Conservation (phyloP, 805 yeast species). For the Yamadazyma sp. region DNA sequence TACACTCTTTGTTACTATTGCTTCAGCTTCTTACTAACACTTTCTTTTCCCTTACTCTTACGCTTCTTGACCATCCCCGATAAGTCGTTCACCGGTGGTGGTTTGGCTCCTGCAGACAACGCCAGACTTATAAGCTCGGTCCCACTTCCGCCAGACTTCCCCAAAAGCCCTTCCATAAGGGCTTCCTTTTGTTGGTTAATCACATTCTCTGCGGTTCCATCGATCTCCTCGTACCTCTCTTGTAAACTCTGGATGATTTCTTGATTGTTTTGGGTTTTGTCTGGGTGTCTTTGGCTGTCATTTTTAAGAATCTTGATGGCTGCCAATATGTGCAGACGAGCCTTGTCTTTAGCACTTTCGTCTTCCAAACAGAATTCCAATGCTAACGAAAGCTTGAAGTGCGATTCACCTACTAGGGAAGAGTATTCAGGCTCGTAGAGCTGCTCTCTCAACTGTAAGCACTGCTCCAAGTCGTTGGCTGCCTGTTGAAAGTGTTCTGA, state of each 20-base stretch:
- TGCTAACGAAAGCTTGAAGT: slow-evolving; percentile 78
- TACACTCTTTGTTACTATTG: no score
- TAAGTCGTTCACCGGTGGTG: slow-evolving; percentile 62
- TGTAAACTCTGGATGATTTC: slow-evolving; percentile 56
- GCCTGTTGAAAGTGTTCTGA: slow-evolving; percentile 86
- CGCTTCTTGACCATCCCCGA: slow-evolving; percentile 64
- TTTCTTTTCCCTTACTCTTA: slow-evolving; percentile 20
- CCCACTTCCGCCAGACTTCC: slow-evolving; percentile 29
- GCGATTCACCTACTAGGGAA: slow-evolving; percentile 69
- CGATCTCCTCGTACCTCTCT: slow-evolving; percentile 54
- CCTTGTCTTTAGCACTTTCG: slow-evolving; percentile 45
- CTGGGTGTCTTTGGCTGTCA: slow-evolving; percentile 37
- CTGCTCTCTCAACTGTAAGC: slow-evolving; percentile 54
- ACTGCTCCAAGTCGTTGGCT: slow-evolving; percentile 59
- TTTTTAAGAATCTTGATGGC: slow-evolving; percentile 49
- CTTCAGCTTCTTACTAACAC: no score
- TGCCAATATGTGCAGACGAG: slow-evolving; percentile 52
- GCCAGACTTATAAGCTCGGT: slow-evolving; percentile 15
- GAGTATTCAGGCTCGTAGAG: slow-evolving; percentile 51
- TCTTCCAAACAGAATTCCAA: slow-evolving; percentile 67
- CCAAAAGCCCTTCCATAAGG: slow-evolving; percentile 57
- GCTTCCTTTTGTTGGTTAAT: slow-evolving; percentile 51
- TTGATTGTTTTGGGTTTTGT: slow-evolving; percentile 40
- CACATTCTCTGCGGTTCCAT: slow-evolving; percentile 50
- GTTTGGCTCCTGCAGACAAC: no score